These are phyloP conservation scores for Dendrobium chrysotoxum DNA, from an alignment of 106 monocot genomes.

Conservation along the genomic window DNA sequence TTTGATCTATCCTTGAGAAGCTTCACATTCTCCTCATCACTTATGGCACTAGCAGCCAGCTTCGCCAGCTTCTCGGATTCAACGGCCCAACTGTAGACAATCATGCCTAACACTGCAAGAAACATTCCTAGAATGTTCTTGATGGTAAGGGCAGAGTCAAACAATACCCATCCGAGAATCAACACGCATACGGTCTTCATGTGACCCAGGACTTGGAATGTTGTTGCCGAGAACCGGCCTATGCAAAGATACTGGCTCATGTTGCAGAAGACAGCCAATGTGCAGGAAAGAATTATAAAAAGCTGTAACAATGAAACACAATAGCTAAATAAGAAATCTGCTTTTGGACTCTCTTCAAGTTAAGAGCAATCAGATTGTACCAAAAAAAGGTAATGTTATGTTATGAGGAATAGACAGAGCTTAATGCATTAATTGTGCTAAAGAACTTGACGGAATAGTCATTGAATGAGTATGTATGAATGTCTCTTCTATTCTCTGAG, in stretches of 20 bases:
- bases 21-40: constrained; percentile 26
- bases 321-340: not conserved
- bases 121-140: constrained; percentile 47
- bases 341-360: too few species aligned
- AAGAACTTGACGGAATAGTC: not conserved
- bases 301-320: constrained; percentile 17
- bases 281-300: constrained; percentile 51
- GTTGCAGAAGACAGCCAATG: constrained; percentile 50
- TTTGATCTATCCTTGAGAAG: constrained; percentile 31
- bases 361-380: too few species aligned
- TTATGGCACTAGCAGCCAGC: constrained; percentile 4
- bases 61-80: constrained; percentile 34
- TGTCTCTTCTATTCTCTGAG: too few species aligned
- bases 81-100: constrained; percentile 58
- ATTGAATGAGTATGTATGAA: too few species aligned
- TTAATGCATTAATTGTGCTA: too few species aligned
- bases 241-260: constrained; percentile 56
- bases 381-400: not conserved
- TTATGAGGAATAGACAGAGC: not conserved
- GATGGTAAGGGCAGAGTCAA: constrained; percentile 47
- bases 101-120: constrained; percentile 39
- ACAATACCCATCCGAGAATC: constrained; percentile 41
- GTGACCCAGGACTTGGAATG: constrained; percentile 59
- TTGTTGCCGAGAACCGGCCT: constrained; percentile 47
- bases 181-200: constrained; percentile 49